A percentile compares a stretch with the other conserved stretches of the same genome.
Conservation (phyloP, 116 monocot species). For the Zostera marina region DNA sequence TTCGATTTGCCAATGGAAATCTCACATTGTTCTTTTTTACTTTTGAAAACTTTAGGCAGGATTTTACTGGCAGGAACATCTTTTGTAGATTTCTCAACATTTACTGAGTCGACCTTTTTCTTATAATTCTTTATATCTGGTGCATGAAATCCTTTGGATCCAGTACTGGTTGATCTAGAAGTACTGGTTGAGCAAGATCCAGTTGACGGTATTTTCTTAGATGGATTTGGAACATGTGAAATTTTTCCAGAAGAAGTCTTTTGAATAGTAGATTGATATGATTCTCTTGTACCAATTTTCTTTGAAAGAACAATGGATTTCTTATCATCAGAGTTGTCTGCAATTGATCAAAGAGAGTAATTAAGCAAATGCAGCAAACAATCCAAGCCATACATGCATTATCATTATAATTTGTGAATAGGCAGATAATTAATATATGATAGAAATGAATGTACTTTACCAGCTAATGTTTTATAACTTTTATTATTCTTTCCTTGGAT, state of each 20-base stretch:
- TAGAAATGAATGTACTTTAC: constrained; percentile 8
- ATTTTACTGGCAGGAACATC: constrained; percentile 13
- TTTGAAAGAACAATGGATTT: constrained; percentile 14
- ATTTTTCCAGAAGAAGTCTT: constrained; percentile 11
- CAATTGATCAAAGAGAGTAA: not conserved
- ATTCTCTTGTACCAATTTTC: constrained; percentile 9
- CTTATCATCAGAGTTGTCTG: not conserved
- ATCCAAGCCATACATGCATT: not conserved
- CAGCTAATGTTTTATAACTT: constrained; percentile 8
- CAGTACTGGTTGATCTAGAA: constrained; percentile 4
- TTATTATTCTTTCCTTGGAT: constrained; percentile 3
- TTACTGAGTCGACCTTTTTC: constrained; percentile 12
- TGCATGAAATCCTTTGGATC: constrained; percentile 6
- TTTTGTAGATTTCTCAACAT: constrained; percentile 6
- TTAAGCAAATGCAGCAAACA: not conserved
- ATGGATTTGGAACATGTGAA: not conserved
- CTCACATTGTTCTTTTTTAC: constrained; percentile 8
- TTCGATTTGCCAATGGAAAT: not conserved
- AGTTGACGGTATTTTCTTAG: not conserved
- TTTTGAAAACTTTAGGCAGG: constrained; percentile 12
- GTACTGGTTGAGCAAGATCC: constrained; percentile 3
- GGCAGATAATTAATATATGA: not conserved
- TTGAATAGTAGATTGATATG: constrained; percentile 3
- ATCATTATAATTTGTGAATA: no score
- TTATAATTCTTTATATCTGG: constrained; percentile 7